Percentiles rank a stretch among this genome's conserved stretches.
These are phyloP conservation scores for Naganishia randhawae DNA, from an alignment of 768 basidiomycete species.

Conservation along the genomic window DNA sequence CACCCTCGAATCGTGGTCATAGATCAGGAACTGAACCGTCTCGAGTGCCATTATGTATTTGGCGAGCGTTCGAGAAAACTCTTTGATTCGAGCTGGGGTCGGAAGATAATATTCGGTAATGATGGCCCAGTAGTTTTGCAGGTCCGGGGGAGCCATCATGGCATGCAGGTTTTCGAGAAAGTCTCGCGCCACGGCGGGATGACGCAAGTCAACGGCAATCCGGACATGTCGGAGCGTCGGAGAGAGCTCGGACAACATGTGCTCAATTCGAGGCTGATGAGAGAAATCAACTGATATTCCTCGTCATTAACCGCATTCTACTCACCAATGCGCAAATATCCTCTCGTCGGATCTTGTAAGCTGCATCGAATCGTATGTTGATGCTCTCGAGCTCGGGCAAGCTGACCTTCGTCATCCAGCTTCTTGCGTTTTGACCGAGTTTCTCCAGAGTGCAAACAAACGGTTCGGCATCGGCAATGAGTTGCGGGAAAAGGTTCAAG, in stretches of 20 bases:
- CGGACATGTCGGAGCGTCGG: neutral
- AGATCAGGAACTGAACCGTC: slow-evolving; percentile 7
- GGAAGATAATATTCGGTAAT: slow-evolving; percentile 1
- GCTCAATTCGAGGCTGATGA: slow-evolving; percentile 19
- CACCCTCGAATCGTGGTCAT: neutral
- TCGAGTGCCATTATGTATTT: slow-evolving; percentile 11
- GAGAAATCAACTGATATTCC: neutral
- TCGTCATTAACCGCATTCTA: neutral
- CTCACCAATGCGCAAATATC: slow-evolving; percentile 7
- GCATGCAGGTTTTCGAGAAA: neutral
- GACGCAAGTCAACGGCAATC: neutral
- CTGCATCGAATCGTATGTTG: slow-evolving; percentile 16
- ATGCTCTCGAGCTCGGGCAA: slow-evolving; percentile 7
- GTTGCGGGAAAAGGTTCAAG: slow-evolving; percentile 5
- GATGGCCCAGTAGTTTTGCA: neutral
- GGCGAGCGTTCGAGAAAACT: slow-evolving; percentile 10
- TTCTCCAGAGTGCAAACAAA: neutral
- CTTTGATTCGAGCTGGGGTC: neutral
- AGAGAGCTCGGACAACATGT: neutral
- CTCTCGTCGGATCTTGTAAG: slow-evolving; percentile 6
- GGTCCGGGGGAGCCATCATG: no score
- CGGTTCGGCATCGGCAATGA: neutral
- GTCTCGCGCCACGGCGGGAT: neutral
- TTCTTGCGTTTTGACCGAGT: neutral
- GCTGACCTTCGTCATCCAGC: neutral